These are phyloP conservation scores for Rhododendron williamsianum DNA, from an alignment of 148 eudicot genomes.

Conservation along the genomic window DNA sequence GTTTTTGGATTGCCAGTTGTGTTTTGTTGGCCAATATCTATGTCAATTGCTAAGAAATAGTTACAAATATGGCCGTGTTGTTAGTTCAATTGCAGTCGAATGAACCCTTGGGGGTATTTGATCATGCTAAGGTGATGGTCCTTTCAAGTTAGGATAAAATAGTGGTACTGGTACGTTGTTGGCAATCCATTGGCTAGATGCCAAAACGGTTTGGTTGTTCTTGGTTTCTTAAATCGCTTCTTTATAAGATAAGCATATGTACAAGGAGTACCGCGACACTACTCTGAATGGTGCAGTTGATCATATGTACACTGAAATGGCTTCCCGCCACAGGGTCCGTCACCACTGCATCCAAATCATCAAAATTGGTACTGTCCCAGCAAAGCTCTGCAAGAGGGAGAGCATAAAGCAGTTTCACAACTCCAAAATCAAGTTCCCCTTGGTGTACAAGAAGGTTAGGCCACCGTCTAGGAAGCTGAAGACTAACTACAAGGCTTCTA, in stretches of 20 bases:
- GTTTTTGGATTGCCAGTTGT: neutral
- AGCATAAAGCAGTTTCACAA: constrained; percentile 71
- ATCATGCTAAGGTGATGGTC: neutral
- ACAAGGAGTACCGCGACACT: constrained; percentile 70
- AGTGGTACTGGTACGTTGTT: neutral
- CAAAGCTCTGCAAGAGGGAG: constrained; percentile 83
- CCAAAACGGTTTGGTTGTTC: neutral
- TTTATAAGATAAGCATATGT: too few species aligned
- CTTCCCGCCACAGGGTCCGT: constrained; percentile 77
- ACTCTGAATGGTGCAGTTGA: constrained; percentile 74
- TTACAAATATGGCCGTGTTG: neutral
- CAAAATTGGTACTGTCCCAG: constrained; percentile 69
- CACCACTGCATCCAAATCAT: constrained; percentile 77
- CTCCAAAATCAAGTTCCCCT: constrained; percentile 67
- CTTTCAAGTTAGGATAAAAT: too few species aligned
- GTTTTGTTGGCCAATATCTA: neutral
- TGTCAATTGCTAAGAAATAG: neutral
- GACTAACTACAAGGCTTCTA: constrained; percentile 80
- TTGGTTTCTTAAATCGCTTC: neutral
- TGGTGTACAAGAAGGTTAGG: constrained; percentile 65
- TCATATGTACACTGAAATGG: constrained; percentile 90
- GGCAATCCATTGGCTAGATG: neutral
- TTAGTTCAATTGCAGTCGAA: neutral
- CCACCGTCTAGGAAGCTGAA: constrained; percentile 80
- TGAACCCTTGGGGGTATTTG: neutral